phyloP scores from a whole-genome alignment of 2,329 filamentous ascomycete species.

The Calonectria naviculata region DNA sequence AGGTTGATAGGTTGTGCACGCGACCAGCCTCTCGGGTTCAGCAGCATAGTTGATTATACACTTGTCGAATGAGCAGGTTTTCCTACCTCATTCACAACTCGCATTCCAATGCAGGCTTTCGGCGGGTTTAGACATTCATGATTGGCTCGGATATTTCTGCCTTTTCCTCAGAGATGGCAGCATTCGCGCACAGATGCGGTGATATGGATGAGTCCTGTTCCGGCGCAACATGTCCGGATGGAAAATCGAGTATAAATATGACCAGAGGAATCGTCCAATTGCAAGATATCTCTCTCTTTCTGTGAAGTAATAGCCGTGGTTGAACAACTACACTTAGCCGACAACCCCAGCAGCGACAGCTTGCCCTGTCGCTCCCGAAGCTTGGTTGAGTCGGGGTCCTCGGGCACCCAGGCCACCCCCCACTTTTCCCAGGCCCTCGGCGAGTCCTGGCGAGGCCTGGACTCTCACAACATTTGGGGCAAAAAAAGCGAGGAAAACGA shows the following conservation, averaged over 20 bases:
- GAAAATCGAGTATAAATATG: background rate
- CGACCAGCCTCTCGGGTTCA: background rate
- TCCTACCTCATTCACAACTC: background rate
- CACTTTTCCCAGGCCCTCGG: constrained; percentile 6
- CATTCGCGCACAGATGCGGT: background rate
- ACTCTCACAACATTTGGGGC: constrained; percentile 11
- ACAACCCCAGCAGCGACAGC: constrained; percentile 4
- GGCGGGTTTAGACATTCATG: background rate
- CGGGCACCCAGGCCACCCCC: background rate
- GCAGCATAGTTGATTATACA: background rate
- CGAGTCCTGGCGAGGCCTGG: constrained; percentile 14
- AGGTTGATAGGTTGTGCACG: background rate
- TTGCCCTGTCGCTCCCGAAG: constrained; percentile 1
- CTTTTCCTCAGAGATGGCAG: background rate
- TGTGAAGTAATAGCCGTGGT: background rate
- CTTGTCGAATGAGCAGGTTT: background rate
- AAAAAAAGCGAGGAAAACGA: constrained; percentile 1
- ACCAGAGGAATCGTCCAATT: background rate
- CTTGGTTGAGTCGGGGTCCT: constrained; percentile 7
- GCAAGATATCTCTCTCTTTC: background rate
- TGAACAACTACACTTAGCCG: background rate
- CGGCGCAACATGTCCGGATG: background rate
- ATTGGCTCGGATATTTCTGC: constrained; percentile 1
- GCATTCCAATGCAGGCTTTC: background rate
- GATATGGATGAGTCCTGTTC: background rate